These are phyloP conservation scores for Amniculicola lignicola DNA, from an alignment of 495 filamentous ascomycete genomes.

Conservation along the genomic window DNA sequence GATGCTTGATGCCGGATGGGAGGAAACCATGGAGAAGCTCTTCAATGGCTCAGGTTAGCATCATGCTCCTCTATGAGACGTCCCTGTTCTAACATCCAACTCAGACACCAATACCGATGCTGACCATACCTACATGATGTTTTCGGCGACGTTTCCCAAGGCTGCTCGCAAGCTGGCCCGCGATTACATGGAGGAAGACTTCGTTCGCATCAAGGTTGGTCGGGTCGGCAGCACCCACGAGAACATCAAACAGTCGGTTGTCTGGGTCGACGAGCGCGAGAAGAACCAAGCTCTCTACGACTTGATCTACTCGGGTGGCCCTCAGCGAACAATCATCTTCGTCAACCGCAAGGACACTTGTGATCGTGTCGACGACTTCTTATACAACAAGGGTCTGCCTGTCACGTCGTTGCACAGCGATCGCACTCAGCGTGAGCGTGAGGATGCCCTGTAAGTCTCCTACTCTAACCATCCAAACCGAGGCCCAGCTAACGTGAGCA, in stretches of 20 bases:
- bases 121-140: conserved; percentile 83
- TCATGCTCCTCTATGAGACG: conserved; percentile 8
- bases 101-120: conserved; percentile 68
- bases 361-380: conserved; percentile 80
- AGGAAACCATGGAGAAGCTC: conserved; percentile 63
- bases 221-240: conserved; percentile 73
- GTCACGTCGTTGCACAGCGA: conserved; percentile 82
- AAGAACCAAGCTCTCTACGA: conserved; percentile 74
- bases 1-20: conserved; percentile 75
- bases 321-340: conserved; percentile 85
- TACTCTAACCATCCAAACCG: not conserved
- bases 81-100: conserved; percentile 8
- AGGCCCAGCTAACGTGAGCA: conserved; percentile 21
- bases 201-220: conserved; percentile 78
- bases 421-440: conserved; percentile 86
- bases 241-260: conserved; percentile 73
- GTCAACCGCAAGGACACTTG: conserved; percentile 73
- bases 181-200: conserved; percentile 64
- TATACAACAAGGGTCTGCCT: conserved; percentile 76
- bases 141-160: conserved; percentile 89
- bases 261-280: conserved; percentile 56
- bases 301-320: conserved; percentile 62
- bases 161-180: conserved; percentile 69
- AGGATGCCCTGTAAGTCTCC: conserved; percentile 76
- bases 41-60: conserved; percentile 72